phyloP scores from a whole-genome alignment of 768 basidiomycete genomes.

The Boletus barrowsii region DNA sequence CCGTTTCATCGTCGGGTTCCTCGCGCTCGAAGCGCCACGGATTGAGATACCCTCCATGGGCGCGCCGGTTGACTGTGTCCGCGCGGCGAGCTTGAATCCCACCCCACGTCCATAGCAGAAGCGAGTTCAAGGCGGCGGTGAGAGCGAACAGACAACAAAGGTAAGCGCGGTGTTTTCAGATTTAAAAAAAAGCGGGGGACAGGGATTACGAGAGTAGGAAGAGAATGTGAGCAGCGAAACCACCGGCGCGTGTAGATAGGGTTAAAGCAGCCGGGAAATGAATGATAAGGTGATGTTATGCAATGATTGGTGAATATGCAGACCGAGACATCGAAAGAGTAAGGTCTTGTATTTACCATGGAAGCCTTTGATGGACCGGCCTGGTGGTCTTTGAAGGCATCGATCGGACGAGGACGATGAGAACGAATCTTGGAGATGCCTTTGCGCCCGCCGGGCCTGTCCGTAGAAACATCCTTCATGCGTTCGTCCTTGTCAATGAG shows the following conservation, averaged over 20 bases:
- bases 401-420: conserved; percentile 59
- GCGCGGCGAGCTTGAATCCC: conserved; percentile 39
- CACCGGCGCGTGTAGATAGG: conserved; percentile 14
- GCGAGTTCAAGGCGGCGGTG: conserved; percentile 24
- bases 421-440: conserved; percentile 57
- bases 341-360: conserved; percentile 65
- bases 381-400: conserved; percentile 50
- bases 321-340: conserved; percentile 22
- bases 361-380: conserved; percentile 47
- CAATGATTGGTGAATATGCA: conserved; percentile 27
- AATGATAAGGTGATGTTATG: conserved; percentile 21
- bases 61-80: conserved; percentile 32
- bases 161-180: conserved; percentile 38
- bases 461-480: conserved; percentile 67
- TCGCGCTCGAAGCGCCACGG: conserved; percentile 57
- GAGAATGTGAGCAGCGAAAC: conserved; percentile 5
- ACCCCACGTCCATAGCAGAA: conserved; percentile 17
- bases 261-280: conserved; percentile 10
- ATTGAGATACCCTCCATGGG: conserved; percentile 58
- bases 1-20: conserved; percentile 44
- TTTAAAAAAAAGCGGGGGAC: neutral
- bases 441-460: conserved; percentile 72
- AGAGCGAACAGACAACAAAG: conserved; percentile 30
- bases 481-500: conserved; percentile 73
- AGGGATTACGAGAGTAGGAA: conserved; percentile 9